Evolutionary conservation across 371 early-diverging fungal species (phyloP), one percentile per base, ranked within the genome.

Genomic region (Phascolomyces articulosus): DNA sequence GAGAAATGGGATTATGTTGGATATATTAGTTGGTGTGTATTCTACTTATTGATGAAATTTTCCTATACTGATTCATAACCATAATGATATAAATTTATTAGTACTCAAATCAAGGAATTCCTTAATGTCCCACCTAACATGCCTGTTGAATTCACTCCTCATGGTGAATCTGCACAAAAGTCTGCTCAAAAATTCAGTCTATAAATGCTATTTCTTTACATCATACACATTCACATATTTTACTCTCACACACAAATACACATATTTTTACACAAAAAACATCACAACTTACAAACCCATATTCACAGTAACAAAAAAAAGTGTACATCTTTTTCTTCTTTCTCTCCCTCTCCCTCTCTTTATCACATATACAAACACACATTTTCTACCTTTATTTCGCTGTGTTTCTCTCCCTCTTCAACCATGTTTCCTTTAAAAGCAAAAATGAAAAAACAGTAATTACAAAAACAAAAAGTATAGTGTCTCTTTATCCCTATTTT

Each of bases 101-200:
- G 90, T 24, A 67, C 75, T 55, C 78, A 88, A 62, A 74, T 89
- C 68, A 87, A 86, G 70, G 73, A 74, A 60, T 68, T 78, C 56
- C 65, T 90, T 49, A 82, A 63, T 24, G 71, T 83, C 38, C 69
- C 78, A 29, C 66, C 70, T 55, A 76, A 73, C 38, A 70, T 78
- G 34, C 54, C 67, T 23, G 66, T 83, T 44, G 83, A 83, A 62
- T 83, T 83, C 62, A 71, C 73, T 40, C 75, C 79, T 56, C 83
- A 83, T 34, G 73, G 69, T 58, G 80, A 83, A 55, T 69, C 73
- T 20, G 66, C 74, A 48, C 66, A 71, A 21, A 75, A 78, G 62
- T 61, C 68, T 55, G 67, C 78, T 58, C 55, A 66, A 55, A 66
- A 66, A 53, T 56, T 66, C 47, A 66, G 20, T 20, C 20, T 65